Evolutionary conservation across 139 green algal genomes (phyloP).

Genomic region (Chlamydomonas sphaeroides): DNA sequence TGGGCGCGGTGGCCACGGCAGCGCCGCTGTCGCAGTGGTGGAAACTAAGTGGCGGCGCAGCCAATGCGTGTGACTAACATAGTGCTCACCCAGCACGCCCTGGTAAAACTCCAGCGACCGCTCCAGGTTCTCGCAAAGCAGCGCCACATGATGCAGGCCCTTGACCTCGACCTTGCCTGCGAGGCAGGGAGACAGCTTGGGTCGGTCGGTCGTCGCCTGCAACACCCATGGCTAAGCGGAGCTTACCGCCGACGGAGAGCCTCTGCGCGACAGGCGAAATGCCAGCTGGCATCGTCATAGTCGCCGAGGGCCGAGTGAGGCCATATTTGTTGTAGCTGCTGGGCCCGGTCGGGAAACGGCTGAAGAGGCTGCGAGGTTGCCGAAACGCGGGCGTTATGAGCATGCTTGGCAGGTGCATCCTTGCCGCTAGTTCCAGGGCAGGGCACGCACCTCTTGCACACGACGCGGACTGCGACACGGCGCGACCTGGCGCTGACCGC

Average conservation of each 20-base stretch:
- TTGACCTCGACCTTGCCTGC: slow-evolving; percentile 69
- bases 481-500: no score
- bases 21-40: no score
- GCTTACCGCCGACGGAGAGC: background rate
- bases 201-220: background rate
- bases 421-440: no score
- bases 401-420: no score
- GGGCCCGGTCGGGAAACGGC: background rate
- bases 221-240: background rate
- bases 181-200: background rate
- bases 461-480: no score
- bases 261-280: background rate
- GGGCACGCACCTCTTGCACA: slow-evolving; percentile 16
- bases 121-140: slow-evolving; percentile 86
- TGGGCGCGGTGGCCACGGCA: no score
- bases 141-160: slow-evolving; percentile 89
- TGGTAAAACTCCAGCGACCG: slow-evolving; percentile 84
- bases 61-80: no score
- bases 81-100: slow-evolving; percentile 73
- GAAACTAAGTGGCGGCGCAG: background rate
- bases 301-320: background rate
- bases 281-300: background rate
- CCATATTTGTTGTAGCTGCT: slow-evolving; percentile 9
- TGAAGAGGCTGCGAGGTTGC: background rate
- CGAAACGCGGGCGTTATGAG: background rate